Percentiles rank a stretch among this genome's conserved stretches.
These are phyloP conservation scores for Aureobasidium subglaciale DNA, from an alignment of 2,329 filamentous ascomycete genomes.

Conservation along the genomic window DNA sequence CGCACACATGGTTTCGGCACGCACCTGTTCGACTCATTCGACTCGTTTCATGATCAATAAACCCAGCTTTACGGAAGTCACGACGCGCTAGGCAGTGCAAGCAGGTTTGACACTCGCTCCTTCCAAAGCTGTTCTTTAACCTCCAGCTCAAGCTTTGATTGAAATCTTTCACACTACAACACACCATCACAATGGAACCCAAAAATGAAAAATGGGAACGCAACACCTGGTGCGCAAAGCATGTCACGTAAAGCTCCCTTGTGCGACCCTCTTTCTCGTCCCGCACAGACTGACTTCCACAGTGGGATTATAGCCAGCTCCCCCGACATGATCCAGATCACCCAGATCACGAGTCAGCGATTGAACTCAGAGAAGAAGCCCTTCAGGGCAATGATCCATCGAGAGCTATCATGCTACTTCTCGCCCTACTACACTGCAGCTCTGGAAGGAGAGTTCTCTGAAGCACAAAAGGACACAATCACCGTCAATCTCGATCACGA, in stretches of 20 bases:
- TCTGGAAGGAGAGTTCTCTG: neutral
- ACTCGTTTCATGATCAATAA: no score
- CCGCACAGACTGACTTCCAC: neutral
- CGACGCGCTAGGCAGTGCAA: no score
- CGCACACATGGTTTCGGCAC: no score
- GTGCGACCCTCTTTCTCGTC: no score
- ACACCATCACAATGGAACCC: neutral
- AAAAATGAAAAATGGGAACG: neutral
- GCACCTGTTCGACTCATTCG: no score
- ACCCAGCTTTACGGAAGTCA: no score
- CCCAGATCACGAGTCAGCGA: no score
- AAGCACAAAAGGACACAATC: neutral
- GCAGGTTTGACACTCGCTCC: no score
- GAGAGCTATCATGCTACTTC: slow-evolving; percentile 2
- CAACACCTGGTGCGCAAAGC: neutral
- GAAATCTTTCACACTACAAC: no score
- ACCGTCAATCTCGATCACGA: neutral
- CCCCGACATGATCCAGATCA: neutral
- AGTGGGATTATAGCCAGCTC: neutral
- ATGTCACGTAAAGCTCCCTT: neutral
- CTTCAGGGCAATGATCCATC: neutral
- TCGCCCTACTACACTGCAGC: neutral
- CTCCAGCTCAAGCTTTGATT: no score
- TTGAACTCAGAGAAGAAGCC: neutral
- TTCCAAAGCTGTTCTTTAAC: no score